Base-by-base conservation (phyloP, 208 protist genomes). In the Leptomonas pyrrhocoris region DNA sequence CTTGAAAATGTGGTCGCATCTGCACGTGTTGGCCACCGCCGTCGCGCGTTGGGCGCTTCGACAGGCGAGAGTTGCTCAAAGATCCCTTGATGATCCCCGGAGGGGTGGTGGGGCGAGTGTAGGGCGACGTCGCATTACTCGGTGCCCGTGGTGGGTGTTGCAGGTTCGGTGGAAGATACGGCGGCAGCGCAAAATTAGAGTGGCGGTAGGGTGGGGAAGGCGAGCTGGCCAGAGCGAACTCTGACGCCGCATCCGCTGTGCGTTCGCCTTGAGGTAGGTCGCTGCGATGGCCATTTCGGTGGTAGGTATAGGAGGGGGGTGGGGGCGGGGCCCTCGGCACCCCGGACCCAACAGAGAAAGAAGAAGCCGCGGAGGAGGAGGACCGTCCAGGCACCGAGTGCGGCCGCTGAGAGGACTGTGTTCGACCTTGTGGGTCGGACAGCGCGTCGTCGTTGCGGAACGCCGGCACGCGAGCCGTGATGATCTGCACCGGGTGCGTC, bases 401-500 rank as follows among this genome's bases (percentile, higher is more conserved):
- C 3, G 45, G 61, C 34, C 31, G 63, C 38, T 70, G 63, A 9
- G 34, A 3, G 34, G 34, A 38, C 34, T 38, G 11, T 4, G 18
- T 0, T 49, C n/a, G 21, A 11, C 50, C 3, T 0, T 7, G 1
- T 30, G 57, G 63, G 34, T 46, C 8, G 40, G 55, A 21, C 28
- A 50, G 34, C 42, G 65, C 34, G 56, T 81, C 65, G 27, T 77
- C 65, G 77, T 81, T 72, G 59, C 68, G 58, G 63, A 81, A 65
- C 18, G 77, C 46, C 16, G 65, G 58, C 56, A 74, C 42, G 25
- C 66, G 54, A 16, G 68, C 62, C 4, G 54, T 67, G 50, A 73
- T 46, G 43, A 77, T 50, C 38, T 77, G 72, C 28, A 72, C 72
- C 23, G 56, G 30, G 43, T 77, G 64, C 18, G 72, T 70, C 27